Conservation (phyloP, 345 rosid species). For the Lumnitzera littorea region DNA sequence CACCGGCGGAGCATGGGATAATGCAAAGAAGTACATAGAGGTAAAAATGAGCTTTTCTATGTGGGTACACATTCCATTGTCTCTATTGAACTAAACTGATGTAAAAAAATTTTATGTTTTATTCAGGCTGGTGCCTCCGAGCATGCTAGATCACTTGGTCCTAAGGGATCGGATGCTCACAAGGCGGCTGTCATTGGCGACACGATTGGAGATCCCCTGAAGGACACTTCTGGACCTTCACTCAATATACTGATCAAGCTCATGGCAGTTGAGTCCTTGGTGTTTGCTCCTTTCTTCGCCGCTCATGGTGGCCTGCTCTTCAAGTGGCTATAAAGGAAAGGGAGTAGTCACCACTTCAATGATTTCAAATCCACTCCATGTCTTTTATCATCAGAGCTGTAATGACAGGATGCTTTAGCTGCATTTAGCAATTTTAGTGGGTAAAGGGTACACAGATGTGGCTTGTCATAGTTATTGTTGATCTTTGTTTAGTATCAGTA, state of each 20-base stretch:
- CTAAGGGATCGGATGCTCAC: slow-evolving; percentile 65
- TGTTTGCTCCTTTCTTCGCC: slow-evolving; percentile 69
- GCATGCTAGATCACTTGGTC: slow-evolving; percentile 53
- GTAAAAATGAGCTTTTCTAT: slow-evolving; percentile 14
- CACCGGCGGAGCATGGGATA: slow-evolving; percentile 74
- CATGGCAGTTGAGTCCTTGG: slow-evolving; percentile 70
- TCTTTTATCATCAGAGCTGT: too few relatives aligned
- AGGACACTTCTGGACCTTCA: slow-evolving; percentile 70
- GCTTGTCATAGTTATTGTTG: too few relatives aligned
- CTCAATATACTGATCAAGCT: slow-evolving; percentile 73
- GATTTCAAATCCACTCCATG: not conserved
- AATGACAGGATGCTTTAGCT: too few relatives aligned
- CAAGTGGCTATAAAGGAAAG: slow-evolving; percentile 30
- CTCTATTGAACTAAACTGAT: not conserved
- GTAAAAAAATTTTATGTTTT: not conserved
- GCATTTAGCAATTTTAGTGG: too few relatives aligned
- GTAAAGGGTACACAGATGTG: too few relatives aligned
- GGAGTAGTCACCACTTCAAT: too few relatives aligned
- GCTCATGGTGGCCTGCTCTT: slow-evolving; percentile 58
- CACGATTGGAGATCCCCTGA: slow-evolving; percentile 65
- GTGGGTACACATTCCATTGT: not conserved
- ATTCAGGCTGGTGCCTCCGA: slow-evolving; percentile 50
- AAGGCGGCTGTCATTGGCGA: slow-evolving; percentile 73
- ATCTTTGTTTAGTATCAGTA: too few relatives aligned
- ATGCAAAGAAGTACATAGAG: slow-evolving; percentile 73